Base-by-base conservation (phyloP, 2,329 filamentous ascomycete genomes). In the Colletotrichum sp. region DNA sequence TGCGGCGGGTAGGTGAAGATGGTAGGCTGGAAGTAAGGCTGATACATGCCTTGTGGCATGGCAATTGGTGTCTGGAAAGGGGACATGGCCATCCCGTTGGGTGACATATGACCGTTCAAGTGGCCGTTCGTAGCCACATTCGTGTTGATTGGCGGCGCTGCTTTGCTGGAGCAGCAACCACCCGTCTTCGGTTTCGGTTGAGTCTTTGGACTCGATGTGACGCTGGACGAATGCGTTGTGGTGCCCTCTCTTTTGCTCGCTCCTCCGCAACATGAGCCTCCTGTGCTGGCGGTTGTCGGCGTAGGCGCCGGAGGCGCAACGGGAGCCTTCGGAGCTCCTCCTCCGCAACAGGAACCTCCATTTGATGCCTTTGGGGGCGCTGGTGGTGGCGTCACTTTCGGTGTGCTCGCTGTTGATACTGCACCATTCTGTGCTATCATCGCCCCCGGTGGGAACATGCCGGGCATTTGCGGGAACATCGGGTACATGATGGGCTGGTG, bases 1-100 rank as follows among this genome's bases (percentile, higher is more conserved):
- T 89, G 86, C 4, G 89, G 84, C 6, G 90, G 89, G 67, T 91
- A 91, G 11, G 87, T 88, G 77, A 89, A 91, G 19, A 90, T 82
- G 19, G 86, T 87, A 3, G 86, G 85, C 44, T 87, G 86, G 68
- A 85, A 87, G 79, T 85, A 87, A 8, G 82, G 71, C n/a, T 48
- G 80, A 76, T 85, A 86, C 76, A 87, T 83, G 74, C 84, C 83
- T 68, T 85, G 84, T 2, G 83, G 81, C 79, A 87, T 82, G 63
- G 82, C 79, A 30, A 85, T 81, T 0, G 84, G 80, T 5, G 82
- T 71, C 48, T 84, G 83, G 63, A 85, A 86, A 3, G 84, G 83
- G 8, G 82, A 76, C 78, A 86, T 82, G 68, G 75, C 77, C 22
- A 78, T 70, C 22, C 78, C 80, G 57, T 78, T 80, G 9, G 77